phyloP scores from a whole-genome alignment of 176 grass and related monocot genomes.

The bread wheat (Triticum aestivum) region DNA sequence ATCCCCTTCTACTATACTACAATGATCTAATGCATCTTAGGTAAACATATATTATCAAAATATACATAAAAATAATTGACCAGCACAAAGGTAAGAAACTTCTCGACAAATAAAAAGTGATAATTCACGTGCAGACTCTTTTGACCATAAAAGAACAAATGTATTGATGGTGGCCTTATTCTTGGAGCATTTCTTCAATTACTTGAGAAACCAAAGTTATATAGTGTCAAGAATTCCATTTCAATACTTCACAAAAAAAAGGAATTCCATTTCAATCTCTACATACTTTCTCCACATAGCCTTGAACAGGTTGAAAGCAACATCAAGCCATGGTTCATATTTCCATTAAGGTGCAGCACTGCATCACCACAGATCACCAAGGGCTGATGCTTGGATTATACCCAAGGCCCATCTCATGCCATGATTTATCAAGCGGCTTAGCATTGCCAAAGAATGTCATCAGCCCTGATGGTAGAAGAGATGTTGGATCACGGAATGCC shows the following conservation, averaged over 20 bases:
- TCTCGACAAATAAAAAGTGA: background rate
- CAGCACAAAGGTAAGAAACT: constrained; percentile 17
- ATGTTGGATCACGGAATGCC: constrained; percentile 46
- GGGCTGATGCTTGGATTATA: constrained; percentile 53
- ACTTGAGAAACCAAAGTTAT: constrained; percentile 66
- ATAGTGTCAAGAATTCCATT: constrained; percentile 70
- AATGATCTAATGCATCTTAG: constrained; percentile 26
- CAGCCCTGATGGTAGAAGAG: constrained; percentile 49
- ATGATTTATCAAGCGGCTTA: constrained; percentile 58
- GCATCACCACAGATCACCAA: constrained; percentile 37
- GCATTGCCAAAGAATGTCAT: constrained; percentile 59
- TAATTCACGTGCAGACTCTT: background rate
- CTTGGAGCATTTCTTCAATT: background rate
- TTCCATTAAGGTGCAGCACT: constrained; percentile 56
- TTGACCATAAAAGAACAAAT: background rate
- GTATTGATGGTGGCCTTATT: constrained; percentile 12
- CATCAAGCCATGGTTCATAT: constrained; percentile 90
- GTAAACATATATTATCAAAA: constrained; percentile 26
- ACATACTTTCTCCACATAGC: constrained; percentile 77
- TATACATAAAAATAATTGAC: constrained; percentile 33
- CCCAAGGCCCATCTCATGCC: constrained; percentile 66
- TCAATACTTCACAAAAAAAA: constrained; percentile 32
- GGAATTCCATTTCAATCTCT: constrained; percentile 75
- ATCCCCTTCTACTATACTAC: constrained; percentile 3
- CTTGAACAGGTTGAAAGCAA: constrained; percentile 73